Base-by-base conservation (phyloP, 768 basidiomycete species). In the Trametes cingulata region DNA sequence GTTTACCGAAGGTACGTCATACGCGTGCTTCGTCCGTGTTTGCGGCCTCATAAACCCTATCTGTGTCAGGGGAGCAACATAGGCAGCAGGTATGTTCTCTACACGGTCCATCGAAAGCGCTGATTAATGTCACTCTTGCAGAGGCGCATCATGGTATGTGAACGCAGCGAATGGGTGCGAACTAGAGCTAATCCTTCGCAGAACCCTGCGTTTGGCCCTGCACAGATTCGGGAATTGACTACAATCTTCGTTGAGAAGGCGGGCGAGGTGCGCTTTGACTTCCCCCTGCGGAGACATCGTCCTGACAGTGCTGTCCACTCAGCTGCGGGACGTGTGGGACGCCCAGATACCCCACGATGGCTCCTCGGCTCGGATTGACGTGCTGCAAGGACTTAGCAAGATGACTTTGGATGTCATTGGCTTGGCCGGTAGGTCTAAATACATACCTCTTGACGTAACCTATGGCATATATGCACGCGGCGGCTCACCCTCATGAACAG, bases 131-230 rank as follows among this genome's bases (percentile, higher is more conserved):
- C 36, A 8, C 7, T 51, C 50, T 27, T 12, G 6, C n/a, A 66
- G 65, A 56, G 65, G 20, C 52, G 65, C 20, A 67, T 75, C 19
- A 72, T 77, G 74, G 74, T 74, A 15, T 15, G 59, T 42, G 17
- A 0, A 35, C 6, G 4, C n/a, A 14, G 51, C 37, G 29, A 9
- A 9, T 1, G 17, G 5, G 19, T 1, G 14, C 8, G 27, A 45
- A 6, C 12, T n/a, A n/a, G 29, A 12, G 10, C 6, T 17, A 0
- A n/a, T 35, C 0, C n/a, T 2, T 20, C 43, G 5, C 36, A 78
- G 86, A 88, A 88, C 62, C 86, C 87, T 13, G 86, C 86, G 0
- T 90, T 90, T 64, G 85, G 86, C 1, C 76, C 78, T 2, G 71
- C 78, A 0, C 85, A 87, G 64, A 78, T 88, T 39, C 76, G 85